A percentile compares a stretch with the other conserved stretches of the same genome.
Conservation (phyloP, 345 rosid genomes). For the Viola odorata region DNA sequence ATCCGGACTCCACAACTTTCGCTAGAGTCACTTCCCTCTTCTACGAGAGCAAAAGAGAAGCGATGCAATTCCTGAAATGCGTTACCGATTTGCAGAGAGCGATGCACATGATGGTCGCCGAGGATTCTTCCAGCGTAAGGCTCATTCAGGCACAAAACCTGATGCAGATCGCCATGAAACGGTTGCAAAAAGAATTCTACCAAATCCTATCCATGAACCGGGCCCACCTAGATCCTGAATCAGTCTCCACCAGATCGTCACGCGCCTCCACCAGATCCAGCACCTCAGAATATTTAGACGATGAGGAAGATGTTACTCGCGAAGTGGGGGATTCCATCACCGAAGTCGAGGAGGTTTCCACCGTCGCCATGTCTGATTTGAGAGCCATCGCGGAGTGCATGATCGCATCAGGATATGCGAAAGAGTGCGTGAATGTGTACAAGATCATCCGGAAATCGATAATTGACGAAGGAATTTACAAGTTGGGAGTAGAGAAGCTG, state of each 20-base stretch:
- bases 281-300: conserved; percentile 15
- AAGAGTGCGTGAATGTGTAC: conserved; percentile 17
- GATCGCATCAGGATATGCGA: conserved; percentile 18
- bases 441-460: conserved; percentile 25
- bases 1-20: conserved; percentile 18
- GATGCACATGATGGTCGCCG: conserved; percentile 16
- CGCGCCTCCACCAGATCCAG: conserved; percentile 20
- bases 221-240: conserved; percentile 26
- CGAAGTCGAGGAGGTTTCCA: conserved; percentile 22
- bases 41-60: conserved; percentile 21
- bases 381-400: conserved; percentile 27
- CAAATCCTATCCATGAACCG: conserved; percentile 28
- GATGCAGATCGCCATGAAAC: conserved; percentile 24
- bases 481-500: conserved; percentile 23
- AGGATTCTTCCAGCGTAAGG: conserved; percentile 7
- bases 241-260: conserved; percentile 22
- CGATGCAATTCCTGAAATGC: conserved; percentile 17
- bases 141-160: conserved; percentile 15
- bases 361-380: conserved; percentile 21
- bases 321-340: conserved; percentile 17
- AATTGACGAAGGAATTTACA: conserved; percentile 23
- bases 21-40: conserved; percentile 26
- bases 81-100: conserved; percentile 13
- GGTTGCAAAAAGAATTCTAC: conserved; percentile 22
- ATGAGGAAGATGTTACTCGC: conserved; percentile 9